These are phyloP conservation scores for Calycina herbarum DNA, from an alignment of 2,329 filamentous ascomycete genomes.

Conservation along the genomic window DNA sequence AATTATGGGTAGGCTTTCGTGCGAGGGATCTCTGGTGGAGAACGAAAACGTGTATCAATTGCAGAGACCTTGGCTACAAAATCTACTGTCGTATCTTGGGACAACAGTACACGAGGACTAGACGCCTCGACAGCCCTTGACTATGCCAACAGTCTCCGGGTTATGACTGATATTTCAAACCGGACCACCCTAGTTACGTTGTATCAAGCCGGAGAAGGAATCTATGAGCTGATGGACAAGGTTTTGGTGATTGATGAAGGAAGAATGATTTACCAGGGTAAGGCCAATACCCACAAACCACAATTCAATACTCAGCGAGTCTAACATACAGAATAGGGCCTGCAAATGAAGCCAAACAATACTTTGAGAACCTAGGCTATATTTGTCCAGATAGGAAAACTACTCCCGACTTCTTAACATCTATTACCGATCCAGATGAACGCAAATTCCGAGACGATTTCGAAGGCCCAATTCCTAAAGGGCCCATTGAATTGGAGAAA, in stretches of 20 bases:
- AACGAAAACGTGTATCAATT: conserved; percentile 78
- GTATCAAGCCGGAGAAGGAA: conserved; percentile 69
- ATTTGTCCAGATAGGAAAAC: conserved; percentile 57
- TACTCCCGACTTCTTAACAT: conserved; percentile 76
- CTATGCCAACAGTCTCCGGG: conserved; percentile 67
- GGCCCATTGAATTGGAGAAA: conserved; percentile 60
- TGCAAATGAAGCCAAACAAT: conserved; percentile 59
- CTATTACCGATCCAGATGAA: conserved; percentile 72
- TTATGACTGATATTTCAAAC: conserved; percentile 75
- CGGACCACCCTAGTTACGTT: conserved; percentile 68
- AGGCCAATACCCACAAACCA: background rate
- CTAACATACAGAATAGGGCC: conserved; percentile 52
- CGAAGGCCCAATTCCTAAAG: conserved; percentile 40
- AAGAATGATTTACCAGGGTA: conserved; percentile 64
- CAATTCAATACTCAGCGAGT: background rate
- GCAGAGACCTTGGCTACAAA: conserved; percentile 75
- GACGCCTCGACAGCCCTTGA: conserved; percentile 78
- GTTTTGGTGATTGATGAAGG: conserved; percentile 76
- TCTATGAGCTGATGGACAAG: conserved; percentile 76
- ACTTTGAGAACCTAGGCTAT: conserved; percentile 67
- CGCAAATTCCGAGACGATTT: conserved; percentile 47
- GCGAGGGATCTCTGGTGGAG: conserved; percentile 76
- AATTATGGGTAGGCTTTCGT: conserved; percentile 43
- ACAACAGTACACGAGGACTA: conserved; percentile 78
- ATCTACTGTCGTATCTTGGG: conserved; percentile 73